Conservation (phyloP, 2,329 filamentous ascomycete species). For the Venturia aucupariae region DNA sequence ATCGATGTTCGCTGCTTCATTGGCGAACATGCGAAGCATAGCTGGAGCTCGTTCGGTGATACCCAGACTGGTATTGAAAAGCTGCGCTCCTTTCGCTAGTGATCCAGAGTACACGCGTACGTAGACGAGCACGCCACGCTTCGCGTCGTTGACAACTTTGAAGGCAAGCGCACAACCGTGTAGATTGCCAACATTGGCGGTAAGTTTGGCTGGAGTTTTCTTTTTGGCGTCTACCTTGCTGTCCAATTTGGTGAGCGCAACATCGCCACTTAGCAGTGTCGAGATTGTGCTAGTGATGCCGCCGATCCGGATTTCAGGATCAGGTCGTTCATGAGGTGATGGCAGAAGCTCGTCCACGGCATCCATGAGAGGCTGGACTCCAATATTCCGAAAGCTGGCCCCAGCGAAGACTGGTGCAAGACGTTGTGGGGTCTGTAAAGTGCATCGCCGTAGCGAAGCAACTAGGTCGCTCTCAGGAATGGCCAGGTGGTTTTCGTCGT, state of each 20-base stretch:
- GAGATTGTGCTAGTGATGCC: conserved; percentile 45
- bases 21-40: conserved; percentile 82
- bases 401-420: conserved; percentile 83
- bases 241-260: conserved; percentile 19
- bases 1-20: conserved; percentile 74
- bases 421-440: conserved; percentile 58
- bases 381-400: conserved; percentile 87
- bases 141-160: conserved; percentile 86
- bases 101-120: conserved; percentile 84
- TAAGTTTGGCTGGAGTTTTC: conserved; percentile 8
- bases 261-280: conserved; percentile 31
- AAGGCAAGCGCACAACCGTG: conserved; percentile 65
- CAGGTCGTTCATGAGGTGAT: conserved; percentile 68
- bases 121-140: conserved; percentile 81
- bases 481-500: conserved; percentile 60
- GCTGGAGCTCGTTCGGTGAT: conserved; percentile 71
- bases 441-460: conserved; percentile 62
- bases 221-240: conserved; percentile 15
- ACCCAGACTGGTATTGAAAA: conserved; percentile 82
- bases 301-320: conserved; percentile 66
- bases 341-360: conserved; percentile 82
- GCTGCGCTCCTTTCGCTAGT: conserved; percentile 60
- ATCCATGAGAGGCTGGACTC: conserved; percentile 84
- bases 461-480: conserved; percentile 60
- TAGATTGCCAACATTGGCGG: conserved; percentile 42